A percentile compares a stretch with the other conserved stretches of the same genome.
Conservation (phyloP, 352 stramenopile genomes). For the Globisporangium splendens region DNA sequence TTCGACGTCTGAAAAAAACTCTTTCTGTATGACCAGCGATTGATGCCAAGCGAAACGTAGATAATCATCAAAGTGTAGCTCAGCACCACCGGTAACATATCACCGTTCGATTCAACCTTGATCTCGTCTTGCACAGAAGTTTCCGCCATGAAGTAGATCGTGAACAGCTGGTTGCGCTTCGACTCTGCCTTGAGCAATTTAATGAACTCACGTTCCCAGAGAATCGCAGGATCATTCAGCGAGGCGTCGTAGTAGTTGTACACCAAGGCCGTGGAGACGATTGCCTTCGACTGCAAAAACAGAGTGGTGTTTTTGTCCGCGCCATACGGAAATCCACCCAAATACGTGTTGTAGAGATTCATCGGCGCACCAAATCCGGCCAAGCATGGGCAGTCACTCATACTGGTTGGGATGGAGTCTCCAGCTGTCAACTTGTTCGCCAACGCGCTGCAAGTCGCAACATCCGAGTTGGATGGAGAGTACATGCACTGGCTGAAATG, state of each 20-base stretch:
- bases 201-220: slow-evolving; percentile 62
- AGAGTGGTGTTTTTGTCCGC: slow-evolving; percentile 49
- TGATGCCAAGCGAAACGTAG: slow-evolving; percentile 65
- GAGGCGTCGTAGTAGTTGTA: slow-evolving; percentile 60
- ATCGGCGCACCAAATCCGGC: slow-evolving; percentile 59
- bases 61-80: slow-evolving; percentile 68
- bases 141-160: slow-evolving; percentile 56
- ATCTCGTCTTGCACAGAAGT: slow-evolving; percentile 63
- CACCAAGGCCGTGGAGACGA: slow-evolving; percentile 52
- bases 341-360: slow-evolving; percentile 66
- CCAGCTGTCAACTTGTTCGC: slow-evolving; percentile 26
- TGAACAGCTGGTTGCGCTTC: slow-evolving; percentile 37
- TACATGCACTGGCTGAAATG: slow-evolving; percentile 64
- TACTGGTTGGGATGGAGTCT: slow-evolving; percentile 42
- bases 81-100: slow-evolving; percentile 42
- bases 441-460: slow-evolving; percentile 38
- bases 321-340: slow-evolving; percentile 46
- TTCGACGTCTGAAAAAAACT: slow-evolving; percentile 59
- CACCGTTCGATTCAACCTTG: slow-evolving; percentile 41
- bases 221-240: slow-evolving; percentile 40
- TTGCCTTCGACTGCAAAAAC: slow-evolving; percentile 38
- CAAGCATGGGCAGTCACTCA: slow-evolving; percentile 62
- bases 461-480: slow-evolving; percentile 48
- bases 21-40: slow-evolving; percentile 43
- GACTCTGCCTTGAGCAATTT: slow-evolving; percentile 44